A percentile compares a stretch with the other conserved stretches of the same genome.
phyloP scores from a whole-genome alignment of 2,329 filamentous ascomycete genomes.

The Penicillium psychrosexuale region DNA sequence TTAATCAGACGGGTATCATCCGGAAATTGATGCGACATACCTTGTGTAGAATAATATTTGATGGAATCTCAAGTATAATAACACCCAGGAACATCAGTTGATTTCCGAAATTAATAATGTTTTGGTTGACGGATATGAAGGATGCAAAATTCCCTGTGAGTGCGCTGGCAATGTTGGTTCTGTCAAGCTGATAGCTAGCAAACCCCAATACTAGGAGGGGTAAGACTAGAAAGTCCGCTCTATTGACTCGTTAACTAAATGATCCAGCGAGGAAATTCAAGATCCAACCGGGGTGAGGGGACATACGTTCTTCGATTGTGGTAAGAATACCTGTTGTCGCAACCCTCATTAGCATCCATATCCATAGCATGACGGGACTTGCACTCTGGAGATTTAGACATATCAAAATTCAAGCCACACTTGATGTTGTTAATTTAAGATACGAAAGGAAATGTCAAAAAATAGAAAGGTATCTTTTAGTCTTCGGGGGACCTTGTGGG shows the following conservation, averaged over 20 bases:
- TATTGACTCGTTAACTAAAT: constrained; percentile 19
- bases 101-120: constrained; percentile 53
- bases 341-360: not conserved
- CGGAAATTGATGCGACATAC: not conserved
- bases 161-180: constrained; percentile 53
- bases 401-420: too few relatives aligned
- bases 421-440: not conserved
- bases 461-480: not conserved
- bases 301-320: not conserved
- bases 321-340: not conserved
- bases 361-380: not conserved
- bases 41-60: constrained; percentile 42
- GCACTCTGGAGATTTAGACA: not conserved
- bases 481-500: constrained; percentile 2
- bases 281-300: not conserved
- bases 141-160: constrained; percentile 49
- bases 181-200: constrained; percentile 52
- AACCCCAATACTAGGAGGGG: constrained; percentile 51
- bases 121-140: constrained; percentile 45
- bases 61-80: constrained; percentile 52
- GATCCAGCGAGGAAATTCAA: too few relatives aligned
- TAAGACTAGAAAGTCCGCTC: constrained; percentile 49
- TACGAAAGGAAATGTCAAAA: not conserved
- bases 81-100: constrained; percentile 54
- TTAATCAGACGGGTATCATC: constrained; percentile 17